Evolutionary conservation across 345 rosid species (phyloP).

Genomic region (Mangifera indica): DNA sequence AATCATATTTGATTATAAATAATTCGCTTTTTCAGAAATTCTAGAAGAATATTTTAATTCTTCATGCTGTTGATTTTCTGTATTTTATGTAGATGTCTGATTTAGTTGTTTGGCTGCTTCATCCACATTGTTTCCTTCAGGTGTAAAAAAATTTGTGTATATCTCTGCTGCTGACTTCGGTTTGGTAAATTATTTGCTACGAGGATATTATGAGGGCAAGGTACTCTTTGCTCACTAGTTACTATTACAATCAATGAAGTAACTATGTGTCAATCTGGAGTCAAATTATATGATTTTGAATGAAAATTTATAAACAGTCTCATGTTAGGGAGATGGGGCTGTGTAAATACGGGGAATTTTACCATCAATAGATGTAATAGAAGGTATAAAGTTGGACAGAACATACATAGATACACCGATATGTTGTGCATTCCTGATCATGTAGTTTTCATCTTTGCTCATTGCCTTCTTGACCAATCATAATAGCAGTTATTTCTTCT

Average conservation of each 20-base stretch:
- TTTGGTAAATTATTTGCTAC: slow-evolving; percentile 39
- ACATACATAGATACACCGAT: neutral
- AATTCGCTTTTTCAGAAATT: too few relatives aligned
- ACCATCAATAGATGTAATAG: neutral
- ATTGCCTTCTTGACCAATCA: neutral
- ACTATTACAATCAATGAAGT: neutral
- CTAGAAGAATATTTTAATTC: too few relatives aligned
- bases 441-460: slow-evolving; percentile 1
- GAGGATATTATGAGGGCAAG: slow-evolving; percentile 65
- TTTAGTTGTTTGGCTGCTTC: neutral
- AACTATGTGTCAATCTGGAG: neutral
- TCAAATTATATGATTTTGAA: neutral
- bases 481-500: neutral
- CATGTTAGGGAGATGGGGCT: neutral
- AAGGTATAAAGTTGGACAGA: neutral
- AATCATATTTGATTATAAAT: too few relatives aligned
- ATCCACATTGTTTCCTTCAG: slow-evolving; percentile 25
- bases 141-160: slow-evolving; percentile 58
- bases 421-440: neutral
- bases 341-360: neutral
- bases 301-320: neutral
- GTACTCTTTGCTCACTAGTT: slow-evolving; percentile 26
- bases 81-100: neutral
- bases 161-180: slow-evolving; percentile 70
- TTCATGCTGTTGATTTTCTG: neutral